Evolutionary conservation across 106 monocot species (phyloP).

Genomic region (Allium fistulosum): DNA sequence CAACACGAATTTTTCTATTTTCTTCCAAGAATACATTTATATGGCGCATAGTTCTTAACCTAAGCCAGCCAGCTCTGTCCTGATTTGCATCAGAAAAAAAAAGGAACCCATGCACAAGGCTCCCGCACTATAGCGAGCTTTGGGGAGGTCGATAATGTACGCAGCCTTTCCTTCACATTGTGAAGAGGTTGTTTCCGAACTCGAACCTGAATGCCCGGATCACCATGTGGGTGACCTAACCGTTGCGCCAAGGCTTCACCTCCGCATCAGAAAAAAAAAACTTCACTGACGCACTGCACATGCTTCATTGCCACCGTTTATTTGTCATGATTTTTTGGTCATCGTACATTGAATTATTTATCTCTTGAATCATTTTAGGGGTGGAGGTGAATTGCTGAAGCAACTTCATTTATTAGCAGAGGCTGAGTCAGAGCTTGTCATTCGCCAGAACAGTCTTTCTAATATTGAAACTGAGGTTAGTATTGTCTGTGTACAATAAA

Average conservation of each 20-base stretch:
- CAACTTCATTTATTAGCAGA: slow-evolving; percentile 75
- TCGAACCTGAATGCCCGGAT: too few relatives aligned
- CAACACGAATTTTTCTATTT: not conserved
- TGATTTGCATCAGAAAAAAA: not conserved
- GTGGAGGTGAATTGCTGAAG: slow-evolving; percentile 70
- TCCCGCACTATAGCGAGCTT: too few relatives aligned
- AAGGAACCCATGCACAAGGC: too few relatives aligned
- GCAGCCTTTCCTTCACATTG: too few relatives aligned
- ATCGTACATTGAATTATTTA: not conserved
- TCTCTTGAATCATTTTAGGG: slow-evolving; percentile 32
- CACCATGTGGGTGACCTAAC: too few relatives aligned
- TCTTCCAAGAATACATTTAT: not conserved
- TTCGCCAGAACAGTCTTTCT: slow-evolving; percentile 47
- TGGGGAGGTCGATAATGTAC: too few relatives aligned
- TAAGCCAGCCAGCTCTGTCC: not conserved
- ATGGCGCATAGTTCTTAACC: not conserved
- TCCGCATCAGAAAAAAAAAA: too few relatives aligned
- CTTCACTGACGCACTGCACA: too few relatives aligned
- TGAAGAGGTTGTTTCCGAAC: too few relatives aligned
- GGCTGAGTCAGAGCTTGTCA: slow-evolving; percentile 62
- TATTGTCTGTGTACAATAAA: not conserved
- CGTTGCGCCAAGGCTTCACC: too few relatives aligned
- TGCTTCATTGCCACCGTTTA: too few relatives aligned
- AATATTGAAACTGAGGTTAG: slow-evolving; percentile 72
- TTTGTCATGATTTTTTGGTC: too few relatives aligned